A percentile compares a stretch with the other conserved stretches of the same genome.
phyloP scores from a whole-genome alignment of 169 alveolate species.

The Eimeria necatrix region DNA sequence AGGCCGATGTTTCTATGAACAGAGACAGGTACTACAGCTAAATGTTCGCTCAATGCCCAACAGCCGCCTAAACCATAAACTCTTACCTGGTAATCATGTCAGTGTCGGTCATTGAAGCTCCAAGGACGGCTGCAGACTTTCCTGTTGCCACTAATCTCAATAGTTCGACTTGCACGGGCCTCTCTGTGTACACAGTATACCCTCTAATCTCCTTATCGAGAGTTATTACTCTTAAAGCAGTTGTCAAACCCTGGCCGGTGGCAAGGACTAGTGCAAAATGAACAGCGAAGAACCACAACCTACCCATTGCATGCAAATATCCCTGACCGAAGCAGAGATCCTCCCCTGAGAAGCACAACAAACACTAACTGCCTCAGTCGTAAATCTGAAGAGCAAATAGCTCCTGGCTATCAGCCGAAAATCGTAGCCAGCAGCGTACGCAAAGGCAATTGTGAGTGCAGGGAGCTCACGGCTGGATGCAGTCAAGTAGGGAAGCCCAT shows the following conservation, averaged over 20 bases:
- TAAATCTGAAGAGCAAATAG: no score
- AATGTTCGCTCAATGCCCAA: no score
- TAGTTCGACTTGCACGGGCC: constrained; percentile 47
- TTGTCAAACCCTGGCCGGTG: no score
- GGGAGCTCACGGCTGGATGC: constrained; percentile 61
- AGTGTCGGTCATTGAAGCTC: constrained; percentile 49
- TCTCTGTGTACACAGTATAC: background rate
- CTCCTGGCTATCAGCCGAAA: background rate
- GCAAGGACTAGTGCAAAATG: no score
- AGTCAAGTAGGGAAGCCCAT: constrained; percentile 39
- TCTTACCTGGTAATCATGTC: constrained; percentile 51
- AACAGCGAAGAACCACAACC: no score
- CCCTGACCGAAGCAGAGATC: constrained; percentile 56
- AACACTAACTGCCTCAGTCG: background rate
- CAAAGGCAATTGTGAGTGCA: background rate
- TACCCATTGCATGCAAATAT: constrained; percentile 35
- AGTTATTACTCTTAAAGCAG: background rate
- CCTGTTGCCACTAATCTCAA: constrained; percentile 32
- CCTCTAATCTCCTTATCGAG: background rate
- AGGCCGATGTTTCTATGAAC: background rate
- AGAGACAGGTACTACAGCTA: no score
- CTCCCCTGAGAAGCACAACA: constrained; percentile 9
- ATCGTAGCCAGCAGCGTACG: background rate
- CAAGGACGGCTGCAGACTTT: constrained; percentile 48
- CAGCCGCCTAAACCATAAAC: background rate